Evolutionary conservation across 2,329 filamentous ascomycete genomes (phyloP).

Genomic region (Aureobasidium vineae): DNA sequence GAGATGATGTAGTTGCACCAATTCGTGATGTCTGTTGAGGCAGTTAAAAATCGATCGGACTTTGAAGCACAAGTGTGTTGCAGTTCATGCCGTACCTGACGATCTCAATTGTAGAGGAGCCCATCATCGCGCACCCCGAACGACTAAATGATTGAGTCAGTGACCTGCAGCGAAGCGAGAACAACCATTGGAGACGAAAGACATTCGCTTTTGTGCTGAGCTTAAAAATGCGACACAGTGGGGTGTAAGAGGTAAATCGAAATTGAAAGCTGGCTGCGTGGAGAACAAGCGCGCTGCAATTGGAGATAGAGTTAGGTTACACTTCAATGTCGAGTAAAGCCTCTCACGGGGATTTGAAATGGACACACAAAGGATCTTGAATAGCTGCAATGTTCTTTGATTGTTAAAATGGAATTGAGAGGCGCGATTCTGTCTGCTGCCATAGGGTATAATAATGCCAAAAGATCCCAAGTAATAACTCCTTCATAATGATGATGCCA

Average conservation of each 20-base stretch:
- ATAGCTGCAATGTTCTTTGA: background rate
- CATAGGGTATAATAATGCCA: constrained; percentile 18
- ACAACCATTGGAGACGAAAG: background rate
- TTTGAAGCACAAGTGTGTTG: background rate
- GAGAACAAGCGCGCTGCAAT: background rate
- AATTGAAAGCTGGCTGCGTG: background rate
- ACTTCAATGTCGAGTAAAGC: too few relatives aligned
- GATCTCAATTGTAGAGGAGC: background rate
- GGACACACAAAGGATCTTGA: background rate
- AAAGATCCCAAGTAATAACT: background rate
- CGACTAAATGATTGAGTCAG: background rate
- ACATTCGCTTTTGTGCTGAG: constrained; percentile 1
- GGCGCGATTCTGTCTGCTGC: constrained; percentile 22
- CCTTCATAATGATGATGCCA: background rate
- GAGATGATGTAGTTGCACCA: constrained; percentile 13
- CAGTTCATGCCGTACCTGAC: constrained; percentile 12
- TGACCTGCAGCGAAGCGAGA: constrained; percentile 7
- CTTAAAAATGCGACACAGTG: background rate
- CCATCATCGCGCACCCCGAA: background rate
- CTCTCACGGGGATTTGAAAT: background rate
- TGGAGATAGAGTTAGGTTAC: background rate
- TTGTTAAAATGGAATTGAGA: background rate
- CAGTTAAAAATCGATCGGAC: background rate
- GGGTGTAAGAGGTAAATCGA: constrained; percentile 13
- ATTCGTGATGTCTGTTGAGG: background rate